Percentiles rank a stretch among this genome's conserved stretches.
Evolutionary conservation across 1,284 basidiomycete genomes (phyloP).

Genomic region (Grifola frondosa): DNA sequence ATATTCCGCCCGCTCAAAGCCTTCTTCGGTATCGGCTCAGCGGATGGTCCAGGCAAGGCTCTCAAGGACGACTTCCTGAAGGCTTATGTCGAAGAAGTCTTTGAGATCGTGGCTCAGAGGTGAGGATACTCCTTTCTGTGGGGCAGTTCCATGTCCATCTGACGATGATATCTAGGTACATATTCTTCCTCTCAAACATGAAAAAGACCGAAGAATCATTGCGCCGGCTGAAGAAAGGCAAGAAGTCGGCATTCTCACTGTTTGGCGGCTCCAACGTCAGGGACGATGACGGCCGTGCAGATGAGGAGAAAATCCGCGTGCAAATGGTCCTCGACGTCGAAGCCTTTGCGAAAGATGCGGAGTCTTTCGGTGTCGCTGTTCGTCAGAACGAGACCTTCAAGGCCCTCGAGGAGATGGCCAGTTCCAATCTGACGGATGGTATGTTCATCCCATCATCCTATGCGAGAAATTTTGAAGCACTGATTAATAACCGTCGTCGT

Average conservation of each 20-base stretch:
- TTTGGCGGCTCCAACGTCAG: constrained; percentile 55
- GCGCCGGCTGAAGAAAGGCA: constrained; percentile 79
- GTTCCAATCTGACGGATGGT: constrained; percentile 37
- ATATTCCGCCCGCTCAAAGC: constrained; percentile 81
- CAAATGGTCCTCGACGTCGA: constrained; percentile 90
- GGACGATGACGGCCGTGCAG: constrained; percentile 66
- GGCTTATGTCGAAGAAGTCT: constrained; percentile 63
- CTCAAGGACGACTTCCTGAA: constrained; percentile 56
- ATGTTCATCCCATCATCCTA: background rate
- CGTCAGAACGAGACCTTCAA: constrained; percentile 53
- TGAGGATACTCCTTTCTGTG: constrained; percentile 29
- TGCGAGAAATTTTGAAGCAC: too few species aligned
- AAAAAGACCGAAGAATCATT: constrained; percentile 90
- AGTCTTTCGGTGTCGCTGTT: constrained; percentile 66
- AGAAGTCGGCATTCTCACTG: constrained; percentile 74
- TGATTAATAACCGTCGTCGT: too few species aligned
- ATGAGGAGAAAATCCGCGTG: constrained; percentile 76
- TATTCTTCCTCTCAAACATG: constrained; percentile 73
- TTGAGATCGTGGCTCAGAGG: constrained; percentile 74
- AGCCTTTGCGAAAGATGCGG: constrained; percentile 77
- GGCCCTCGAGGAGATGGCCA: constrained; percentile 60
- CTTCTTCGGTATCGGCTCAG: constrained; percentile 67
- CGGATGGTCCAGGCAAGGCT: constrained; percentile 53
- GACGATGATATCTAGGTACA: constrained; percentile 46
- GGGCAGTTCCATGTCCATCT: constrained; percentile 3